Percentiles rank a stretch among this genome's conserved stretches.
phyloP scores from a whole-genome alignment of 257 asterid genomes.

The Datura wrightii region DNA sequence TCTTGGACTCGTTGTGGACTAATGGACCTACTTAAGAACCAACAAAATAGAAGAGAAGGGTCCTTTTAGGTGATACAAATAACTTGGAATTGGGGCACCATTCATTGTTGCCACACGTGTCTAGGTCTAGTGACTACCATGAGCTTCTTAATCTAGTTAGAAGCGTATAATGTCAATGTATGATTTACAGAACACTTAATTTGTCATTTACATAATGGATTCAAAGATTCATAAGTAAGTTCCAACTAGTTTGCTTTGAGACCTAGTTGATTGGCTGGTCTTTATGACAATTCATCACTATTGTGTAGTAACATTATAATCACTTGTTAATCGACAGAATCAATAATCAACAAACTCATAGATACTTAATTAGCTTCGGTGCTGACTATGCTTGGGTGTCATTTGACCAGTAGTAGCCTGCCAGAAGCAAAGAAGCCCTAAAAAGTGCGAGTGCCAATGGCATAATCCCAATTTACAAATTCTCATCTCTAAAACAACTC shows the following conservation, averaged over 20 bases:
- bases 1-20: neutral
- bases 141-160: neutral
- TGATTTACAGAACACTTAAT: neutral
- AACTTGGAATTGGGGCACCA: neutral
- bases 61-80: neutral
- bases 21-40: neutral
- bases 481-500: conserved; percentile 1
- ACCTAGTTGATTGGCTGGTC: neutral
- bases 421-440: neutral
- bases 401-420: neutral
- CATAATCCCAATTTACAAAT: neutral
- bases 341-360: conserved; percentile 5
- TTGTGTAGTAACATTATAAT: neutral
- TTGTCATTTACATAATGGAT: conserved; percentile 6
- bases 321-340: neutral
- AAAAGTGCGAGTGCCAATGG: neutral
- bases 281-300: neutral
- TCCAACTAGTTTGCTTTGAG: neutral
- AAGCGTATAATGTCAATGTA: neutral
- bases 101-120: neutral
- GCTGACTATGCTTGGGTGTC: neutral
- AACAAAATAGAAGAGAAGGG: neutral
- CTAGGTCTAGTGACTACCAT: neutral
- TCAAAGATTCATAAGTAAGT: neutral
- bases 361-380: neutral